Evolutionary conservation across 2,329 filamentous ascomycete species (phyloP), one percentile per base, ranked within the genome.

Genomic region (Cercospora sp.): DNA sequence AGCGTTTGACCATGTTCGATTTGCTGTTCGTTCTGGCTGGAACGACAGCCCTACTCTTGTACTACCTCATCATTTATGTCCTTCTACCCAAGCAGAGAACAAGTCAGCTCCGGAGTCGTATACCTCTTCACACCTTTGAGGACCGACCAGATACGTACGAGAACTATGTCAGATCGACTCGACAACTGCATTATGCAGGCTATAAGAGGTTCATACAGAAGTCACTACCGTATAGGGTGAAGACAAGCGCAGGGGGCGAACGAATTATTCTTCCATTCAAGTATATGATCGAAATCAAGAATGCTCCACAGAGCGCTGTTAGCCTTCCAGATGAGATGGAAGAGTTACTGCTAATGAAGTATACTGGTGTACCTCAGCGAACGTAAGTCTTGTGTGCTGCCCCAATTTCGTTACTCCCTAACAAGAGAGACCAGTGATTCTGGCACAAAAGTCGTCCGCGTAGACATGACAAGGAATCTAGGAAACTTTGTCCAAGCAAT

Each of bases 321-420:
- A 69, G 67, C 37, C 51, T 69, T 26, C 67, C 67, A 18, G 63
- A 66, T 32, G 67, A 69, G 30, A 69, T 69, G 67, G 67, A 69
- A 16, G 67, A 69, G 32, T 32, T 69, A 21, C 53, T 69, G 2
- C 28, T 69, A 40, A 69, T 69, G 67, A 65, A 45, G 32, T 66
- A 69, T 10, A 69, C 67, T 8, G 67, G 67, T n/a, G 67, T 69
- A 2, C 67, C 67, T 3, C 63, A 66, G 45, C 63, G 67, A 40
- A 69, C 67, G 34, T 37, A 16, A 37, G 34, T 34, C 24, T 24
- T 24, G 24, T 24, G 24, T 24, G 24, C 24, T 24, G 24, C 24
- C 24, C 24, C 24, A 24, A 24, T 24, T 24, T 24, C 24, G 24
- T 24, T 24, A 24, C 24, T 34, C 10, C 13, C 32, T 53, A 18